phyloP scores from a whole-genome alignment of 2,329 filamentous ascomycete genomes.

The Aspergillus sp. region DNA sequence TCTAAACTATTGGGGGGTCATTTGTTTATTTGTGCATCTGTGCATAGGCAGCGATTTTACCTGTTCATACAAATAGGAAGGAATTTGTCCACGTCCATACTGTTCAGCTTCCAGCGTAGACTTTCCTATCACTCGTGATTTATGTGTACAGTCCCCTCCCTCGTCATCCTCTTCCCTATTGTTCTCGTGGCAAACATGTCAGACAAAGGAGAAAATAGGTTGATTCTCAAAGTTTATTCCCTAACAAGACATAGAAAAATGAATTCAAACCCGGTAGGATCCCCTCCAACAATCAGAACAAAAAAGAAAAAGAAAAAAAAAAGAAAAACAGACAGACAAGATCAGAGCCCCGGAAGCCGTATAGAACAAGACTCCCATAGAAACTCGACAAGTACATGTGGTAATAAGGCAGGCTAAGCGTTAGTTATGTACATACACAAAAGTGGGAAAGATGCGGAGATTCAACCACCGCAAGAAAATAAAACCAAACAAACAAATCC shows the following conservation, averaged over 20 bases:
- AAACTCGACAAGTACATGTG: constrained; percentile 33
- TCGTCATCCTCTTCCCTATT: not conserved
- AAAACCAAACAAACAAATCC: constrained; percentile 3
- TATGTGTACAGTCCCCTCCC: not conserved
- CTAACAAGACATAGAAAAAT: constrained; percentile 21
- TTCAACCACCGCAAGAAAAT: constrained; percentile 1
- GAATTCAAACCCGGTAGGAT: constrained; percentile 25
- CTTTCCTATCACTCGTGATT: not conserved
- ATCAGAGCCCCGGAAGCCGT: constrained; percentile 11
- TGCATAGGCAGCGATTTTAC: constrained; percentile 28
- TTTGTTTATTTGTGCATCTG: constrained; percentile 22
- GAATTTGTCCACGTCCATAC: not conserved
- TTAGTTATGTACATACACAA: constrained; percentile 33
- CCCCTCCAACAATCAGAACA: constrained; percentile 24
- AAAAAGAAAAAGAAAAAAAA: constrained; percentile 23
- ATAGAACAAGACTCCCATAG: constrained; percentile 18
- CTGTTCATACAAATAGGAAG: constrained; percentile 22
- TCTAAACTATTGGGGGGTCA: constrained; percentile 11
- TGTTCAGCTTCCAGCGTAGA: not conserved
- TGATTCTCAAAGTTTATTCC: constrained; percentile 18
- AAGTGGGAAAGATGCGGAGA: constrained; percentile 14
- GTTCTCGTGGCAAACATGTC: not conserved
- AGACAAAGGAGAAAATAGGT: constrained; percentile 11
- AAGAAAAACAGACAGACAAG: constrained; percentile 28
- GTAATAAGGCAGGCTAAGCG: constrained; percentile 23